Conservation (phyloP, 495 filamentous ascomycete species). For the Penicillium antarcticum region DNA sequence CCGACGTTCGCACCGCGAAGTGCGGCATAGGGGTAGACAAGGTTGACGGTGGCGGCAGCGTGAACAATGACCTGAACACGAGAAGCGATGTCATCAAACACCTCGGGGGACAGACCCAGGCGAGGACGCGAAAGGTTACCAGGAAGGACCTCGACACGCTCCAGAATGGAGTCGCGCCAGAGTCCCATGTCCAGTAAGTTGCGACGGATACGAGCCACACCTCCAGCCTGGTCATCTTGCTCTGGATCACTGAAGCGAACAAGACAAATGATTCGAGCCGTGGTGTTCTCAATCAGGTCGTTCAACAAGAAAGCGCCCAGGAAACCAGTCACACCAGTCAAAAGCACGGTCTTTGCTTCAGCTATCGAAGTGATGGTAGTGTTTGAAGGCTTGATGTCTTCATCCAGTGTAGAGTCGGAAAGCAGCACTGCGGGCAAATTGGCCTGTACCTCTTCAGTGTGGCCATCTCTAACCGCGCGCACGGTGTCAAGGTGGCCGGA, state of each 20-base stretch:
- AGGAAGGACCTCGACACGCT: conserved; percentile 64
- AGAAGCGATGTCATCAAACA: conserved; percentile 53
- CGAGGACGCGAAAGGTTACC: conserved; percentile 58
- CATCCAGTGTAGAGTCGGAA: conserved; percentile 55
- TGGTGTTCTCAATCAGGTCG: conserved; percentile 52
- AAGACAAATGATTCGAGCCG: conserved; percentile 62
- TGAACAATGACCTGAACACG: conserved; percentile 63
- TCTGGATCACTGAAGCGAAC: conserved; percentile 60
- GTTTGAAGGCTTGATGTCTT: conserved; percentile 51
- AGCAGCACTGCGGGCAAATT: conserved; percentile 60
- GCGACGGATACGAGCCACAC: conserved; percentile 54
- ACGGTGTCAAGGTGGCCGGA: conserved; percentile 59
- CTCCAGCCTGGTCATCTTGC: conserved; percentile 49
- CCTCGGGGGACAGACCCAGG: conserved; percentile 55
- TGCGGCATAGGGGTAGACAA: conserved; percentile 65
- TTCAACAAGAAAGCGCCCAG: conserved; percentile 55
- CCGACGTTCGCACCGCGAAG: conserved; percentile 56
- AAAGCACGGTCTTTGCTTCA: conserved; percentile 54
- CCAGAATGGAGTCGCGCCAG: conserved; percentile 64
- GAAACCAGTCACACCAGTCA: conserved; percentile 62
- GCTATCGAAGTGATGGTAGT: conserved; percentile 49
- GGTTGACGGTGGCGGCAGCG: conserved; percentile 62
- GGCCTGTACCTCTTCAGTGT: conserved; percentile 62
- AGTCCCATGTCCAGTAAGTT: conserved; percentile 63
- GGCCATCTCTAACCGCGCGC: conserved; percentile 56